Evolutionary conservation across 257 asterid genomes (phyloP), one percentile per base, ranked within the genome.

Genomic region (Solanum virginianum): DNA sequence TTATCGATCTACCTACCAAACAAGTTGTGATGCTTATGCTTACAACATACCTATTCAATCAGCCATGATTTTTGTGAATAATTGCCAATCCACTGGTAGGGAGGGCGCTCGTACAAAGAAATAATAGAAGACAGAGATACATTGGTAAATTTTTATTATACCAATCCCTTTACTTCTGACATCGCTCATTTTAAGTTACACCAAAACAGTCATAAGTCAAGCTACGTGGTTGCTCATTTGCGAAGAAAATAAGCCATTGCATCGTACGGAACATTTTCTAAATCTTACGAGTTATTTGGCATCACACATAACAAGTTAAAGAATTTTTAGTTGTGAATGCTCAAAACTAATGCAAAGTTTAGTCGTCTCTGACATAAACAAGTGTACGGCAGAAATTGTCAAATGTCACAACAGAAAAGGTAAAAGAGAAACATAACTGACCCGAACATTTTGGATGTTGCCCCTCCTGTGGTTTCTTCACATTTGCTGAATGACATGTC

Each of bases 371-470:
- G 7, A 7, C 26, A 53, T 47, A 72, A 41, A 51, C 83, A 41
- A 75, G 36, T 45, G 22, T 18, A 74, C 13, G 45, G 39, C 43
- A 22, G 22, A 51, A 24, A 29, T 29, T 29, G 53, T 55, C 80
- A 43, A 54, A 32, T 51, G 39, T 10, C 51, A 56, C 17, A 55
- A 47, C 5, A 45, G 32, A 18, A 57, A n/a, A 17, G 41, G 80
- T 26, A 7, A 56, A 59, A 26, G 63, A 77, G n/a, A 54, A 60
- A 65, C 51, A 54, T 14, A 12, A 80, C 89, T 56, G 45, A 94
- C 98, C 98, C 84, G 93, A 75, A 83, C 88, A 70, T 72, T 89
- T 90, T 24, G 84, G 90, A 87, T 87, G 84, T 63, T 80, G 90
- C 66, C 85, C 94, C 55, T 89, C 97, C 43, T 85, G 87, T 87